These are phyloP conservation scores for Solanum chmielewskii DNA, from an alignment of 257 asterid genomes.

Conservation along the genomic window DNA sequence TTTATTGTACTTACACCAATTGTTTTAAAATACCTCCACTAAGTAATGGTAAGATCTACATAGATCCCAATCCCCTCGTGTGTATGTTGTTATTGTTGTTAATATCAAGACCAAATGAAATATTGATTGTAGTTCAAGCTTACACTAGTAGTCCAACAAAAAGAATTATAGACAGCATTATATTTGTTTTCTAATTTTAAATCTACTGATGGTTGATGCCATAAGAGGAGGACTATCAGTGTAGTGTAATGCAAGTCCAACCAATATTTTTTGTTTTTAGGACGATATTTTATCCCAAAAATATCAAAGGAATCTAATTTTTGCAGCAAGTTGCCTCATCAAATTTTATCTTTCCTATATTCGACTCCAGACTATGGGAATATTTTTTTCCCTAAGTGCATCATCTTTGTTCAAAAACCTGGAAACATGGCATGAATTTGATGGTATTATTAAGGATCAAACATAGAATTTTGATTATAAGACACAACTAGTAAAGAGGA, in stretches of 20 bases:
- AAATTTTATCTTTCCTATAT: neutral
- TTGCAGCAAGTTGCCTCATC: neutral
- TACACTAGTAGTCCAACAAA: neutral
- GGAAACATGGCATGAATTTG: neutral
- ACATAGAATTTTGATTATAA: neutral
- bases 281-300: neutral
- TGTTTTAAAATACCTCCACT: too few species aligned
- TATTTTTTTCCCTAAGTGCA: neutral
- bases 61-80: too few species aligned
- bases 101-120: neutral
- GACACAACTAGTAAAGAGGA: neutral
- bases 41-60: too few species aligned
- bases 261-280: neutral
- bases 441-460: neutral
- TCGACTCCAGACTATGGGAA: neutral
- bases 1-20: too few species aligned
- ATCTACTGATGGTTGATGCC: neutral
- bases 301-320: neutral
- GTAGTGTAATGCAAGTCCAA: neutral
- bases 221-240: neutral
- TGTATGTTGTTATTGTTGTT: neutral
- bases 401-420: neutral
- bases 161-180: neutral
- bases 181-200: neutral
- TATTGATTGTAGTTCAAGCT: neutral